Evolutionary conservation across 1,139 yeast genomes (phyloP), one percentile per base, ranked within the genome.

Genomic region (Hyphopichia khmerensis): DNA sequence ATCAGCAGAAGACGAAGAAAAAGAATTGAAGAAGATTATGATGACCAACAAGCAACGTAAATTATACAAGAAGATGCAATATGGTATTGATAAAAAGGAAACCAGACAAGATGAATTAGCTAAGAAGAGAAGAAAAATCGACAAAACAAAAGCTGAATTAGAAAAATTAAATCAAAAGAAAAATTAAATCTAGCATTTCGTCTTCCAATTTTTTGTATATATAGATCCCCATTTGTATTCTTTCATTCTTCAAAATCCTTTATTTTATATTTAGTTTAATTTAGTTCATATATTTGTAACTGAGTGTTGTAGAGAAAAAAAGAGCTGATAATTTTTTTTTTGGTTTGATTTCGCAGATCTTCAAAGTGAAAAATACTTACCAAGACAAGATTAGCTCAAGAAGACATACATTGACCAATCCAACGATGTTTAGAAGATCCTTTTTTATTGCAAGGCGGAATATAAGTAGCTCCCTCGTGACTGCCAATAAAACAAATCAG

Each of bases 21-120:
- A 87, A 69, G 95, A 88, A 53, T 77, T 89, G 68, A 87, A 85
- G 72, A 85, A 82, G 80, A 89, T 90, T 62, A 93, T 93, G 99
- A 91, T 93, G 98, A 80, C 95, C 54, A 91, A 90, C 73, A 93
- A 91, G 68, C 96, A 93, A 72, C 87, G 91, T 76, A 89, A 88
- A 69, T 77, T 91, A 55, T 93, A 93, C 76, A 86, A 87, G 73
- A 88, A 88, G 84, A 88, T 93, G 95, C 95, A 89, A 73, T 84
- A 89, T 62, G 95, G 96, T 46, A 82, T 87, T 57, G 84, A 86
- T 46, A 84, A 88, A 79, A 87, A 89, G 69, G 93, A 87, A 60
- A 79, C 79, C 46, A 82, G 95, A 67, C 81, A 82, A 56, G 87
- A 85, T 44, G 81, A 79, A 43, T 77, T 93, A 63, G 75, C 80